Evolutionary conservation across 768 basidiomycete genomes (phyloP).

Genomic region (Leccinum variicolor): DNA sequence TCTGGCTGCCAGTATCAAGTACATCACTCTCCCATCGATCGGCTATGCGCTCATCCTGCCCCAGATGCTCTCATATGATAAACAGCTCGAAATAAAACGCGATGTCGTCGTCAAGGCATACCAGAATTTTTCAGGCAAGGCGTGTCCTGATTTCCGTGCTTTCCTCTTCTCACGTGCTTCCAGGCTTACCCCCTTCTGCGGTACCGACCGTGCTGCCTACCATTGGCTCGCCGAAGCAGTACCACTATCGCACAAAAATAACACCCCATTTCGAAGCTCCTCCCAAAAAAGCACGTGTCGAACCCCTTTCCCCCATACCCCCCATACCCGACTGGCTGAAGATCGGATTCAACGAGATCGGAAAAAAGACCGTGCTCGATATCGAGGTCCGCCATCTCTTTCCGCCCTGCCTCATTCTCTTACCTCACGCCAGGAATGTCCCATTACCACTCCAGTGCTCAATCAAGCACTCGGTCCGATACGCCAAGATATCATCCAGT

Average conservation of each 20-base stretch:
- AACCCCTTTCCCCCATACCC: not conserved
- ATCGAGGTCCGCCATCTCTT: conserved; percentile 66
- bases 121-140: conserved; percentile 56
- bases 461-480: conserved; percentile 63
- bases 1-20: conserved; percentile 96
- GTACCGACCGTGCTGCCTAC: conserved; percentile 72
- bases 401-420: not conserved
- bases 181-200: conserved; percentile 47
- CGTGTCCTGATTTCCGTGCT: not conserved
- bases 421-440: conserved; percentile 64
- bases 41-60: not conserved
- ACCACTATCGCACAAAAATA: conserved; percentile 93
- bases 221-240: conserved; percentile 84
- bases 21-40: conserved; percentile 4
- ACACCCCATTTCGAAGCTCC: conserved; percentile 94
- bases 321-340: conserved; percentile 64
- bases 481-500: conserved; percentile 69
- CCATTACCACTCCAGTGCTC: conserved; percentile 80
- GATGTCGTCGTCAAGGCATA: conserved; percentile 84
- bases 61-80: conserved; percentile 84
- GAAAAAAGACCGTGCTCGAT: conserved; percentile 73
- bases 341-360: conserved; percentile 87
- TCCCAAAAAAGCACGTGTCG: conserved; percentile 38
- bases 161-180: conserved; percentile 24
- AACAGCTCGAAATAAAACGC: conserved; percentile 84